Conservation (phyloP, 441 rosid genomes). For the Erysimum cheiri region DNA sequence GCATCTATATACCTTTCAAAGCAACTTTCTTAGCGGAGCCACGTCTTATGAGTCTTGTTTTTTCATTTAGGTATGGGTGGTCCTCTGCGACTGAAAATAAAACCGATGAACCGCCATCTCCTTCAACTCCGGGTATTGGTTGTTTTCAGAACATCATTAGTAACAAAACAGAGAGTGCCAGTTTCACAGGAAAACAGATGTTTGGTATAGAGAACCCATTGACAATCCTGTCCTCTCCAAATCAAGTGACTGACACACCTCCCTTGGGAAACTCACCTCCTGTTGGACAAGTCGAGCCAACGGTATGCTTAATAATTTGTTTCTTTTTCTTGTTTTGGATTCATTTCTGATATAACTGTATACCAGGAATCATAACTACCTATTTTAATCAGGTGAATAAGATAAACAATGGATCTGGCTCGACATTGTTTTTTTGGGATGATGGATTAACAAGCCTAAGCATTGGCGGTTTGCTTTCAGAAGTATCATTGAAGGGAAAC, state of each 20-base stretch:
- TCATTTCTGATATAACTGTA: neutral
- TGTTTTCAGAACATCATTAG: conserved; percentile 39
- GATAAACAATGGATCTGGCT: conserved; percentile 44
- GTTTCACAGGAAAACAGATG: conserved; percentile 24
- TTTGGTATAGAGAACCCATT: conserved; percentile 33
- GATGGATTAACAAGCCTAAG: conserved; percentile 75
- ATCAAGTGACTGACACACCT: conserved; percentile 45
- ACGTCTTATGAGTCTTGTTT: conserved; percentile 36
- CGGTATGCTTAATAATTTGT: conserved; percentile 43
- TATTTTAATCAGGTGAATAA: conserved; percentile 52
- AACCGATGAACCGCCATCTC: conserved; percentile 42
- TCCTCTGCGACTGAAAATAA: conserved; percentile 45
- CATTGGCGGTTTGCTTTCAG: conserved; percentile 89
- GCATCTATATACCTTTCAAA: conserved; percentile 22
- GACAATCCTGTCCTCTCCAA: conserved; percentile 28
- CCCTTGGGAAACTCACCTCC: conserved; percentile 44
- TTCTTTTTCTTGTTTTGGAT: neutral
- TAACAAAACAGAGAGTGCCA: conserved; percentile 24
- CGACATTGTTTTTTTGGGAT: conserved; percentile 61
- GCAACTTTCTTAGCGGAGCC: conserved; percentile 8
- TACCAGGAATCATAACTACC: conserved; percentile 6
- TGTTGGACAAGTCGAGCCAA: conserved; percentile 45
- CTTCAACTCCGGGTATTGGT: conserved; percentile 43
- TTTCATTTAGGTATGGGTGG: conserved; percentile 82
- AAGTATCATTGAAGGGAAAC: conserved; percentile 77